phyloP scores from a whole-genome alignment of 2,329 filamentous ascomycete species.

The Cladosporium sp. region DNA sequence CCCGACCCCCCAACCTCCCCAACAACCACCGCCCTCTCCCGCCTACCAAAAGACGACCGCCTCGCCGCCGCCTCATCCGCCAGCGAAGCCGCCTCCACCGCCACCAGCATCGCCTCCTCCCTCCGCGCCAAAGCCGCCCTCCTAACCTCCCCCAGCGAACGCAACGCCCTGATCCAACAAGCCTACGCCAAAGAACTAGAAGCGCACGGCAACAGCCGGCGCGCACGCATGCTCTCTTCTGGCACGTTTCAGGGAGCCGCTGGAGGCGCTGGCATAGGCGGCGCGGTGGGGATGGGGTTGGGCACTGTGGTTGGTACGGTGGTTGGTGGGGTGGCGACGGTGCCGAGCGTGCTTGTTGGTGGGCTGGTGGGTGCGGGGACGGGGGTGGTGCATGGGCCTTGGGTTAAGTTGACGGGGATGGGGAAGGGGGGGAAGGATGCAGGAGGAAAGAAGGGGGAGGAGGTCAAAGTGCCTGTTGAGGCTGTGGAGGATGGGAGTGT shows the following conservation, averaged over 20 bases:
- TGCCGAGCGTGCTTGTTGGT: slow-evolving; percentile 39
- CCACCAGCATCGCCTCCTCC: slow-evolving; percentile 3
- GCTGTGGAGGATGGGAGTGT: slow-evolving; percentile 11
- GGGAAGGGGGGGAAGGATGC: too few species aligned
- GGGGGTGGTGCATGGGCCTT: slow-evolving; percentile 41
- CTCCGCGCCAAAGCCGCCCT: slow-evolving; percentile 21
- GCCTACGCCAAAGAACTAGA: slow-evolving; percentile 31
- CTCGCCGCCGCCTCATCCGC: slow-evolving; percentile 5
- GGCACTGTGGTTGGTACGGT: slow-evolving; percentile 40
- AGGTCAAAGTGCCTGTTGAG: slow-evolving; percentile 14
- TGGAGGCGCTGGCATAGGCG: slow-evolving; percentile 41
- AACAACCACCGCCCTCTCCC: background rate
- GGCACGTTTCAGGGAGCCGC: slow-evolving; percentile 39
- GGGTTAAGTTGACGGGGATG: slow-evolving; percentile 35
- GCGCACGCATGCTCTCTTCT: slow-evolving; percentile 24
- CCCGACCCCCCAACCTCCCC: background rate
- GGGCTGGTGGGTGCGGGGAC: slow-evolving; percentile 39
- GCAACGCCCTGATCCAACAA: slow-evolving; percentile 26
- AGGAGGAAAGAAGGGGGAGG: slow-evolving; percentile 11
- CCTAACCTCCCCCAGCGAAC: slow-evolving; percentile 22
- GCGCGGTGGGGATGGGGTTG: slow-evolving; percentile 37
- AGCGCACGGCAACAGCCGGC: slow-evolving; percentile 27
- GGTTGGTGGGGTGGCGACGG: slow-evolving; percentile 36
- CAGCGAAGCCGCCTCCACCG: slow-evolving; percentile 7
- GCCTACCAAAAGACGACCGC: slow-evolving; percentile 11